Percentiles rank a stretch among this genome's conserved stretches.
phyloP scores from a whole-genome alignment of 2,329 filamentous ascomycete genomes.

The Akanthomyces uredinophilus region DNA sequence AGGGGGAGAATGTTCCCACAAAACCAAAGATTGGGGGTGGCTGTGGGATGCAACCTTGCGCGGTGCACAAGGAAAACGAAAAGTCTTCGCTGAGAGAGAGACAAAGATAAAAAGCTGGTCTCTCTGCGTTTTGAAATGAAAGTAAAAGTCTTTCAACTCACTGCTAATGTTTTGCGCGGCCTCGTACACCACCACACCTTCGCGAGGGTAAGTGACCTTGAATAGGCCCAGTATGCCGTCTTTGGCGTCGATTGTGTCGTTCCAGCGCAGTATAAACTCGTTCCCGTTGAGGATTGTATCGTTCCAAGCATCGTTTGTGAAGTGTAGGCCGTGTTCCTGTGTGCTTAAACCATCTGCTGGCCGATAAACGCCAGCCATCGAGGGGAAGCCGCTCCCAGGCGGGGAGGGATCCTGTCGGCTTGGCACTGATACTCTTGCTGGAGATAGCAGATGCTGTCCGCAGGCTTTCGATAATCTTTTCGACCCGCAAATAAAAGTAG shows the following conservation, averaged over 20 bases:
- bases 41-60: not conserved
- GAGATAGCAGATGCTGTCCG: constrained; percentile 7
- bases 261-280: constrained; percentile 27
- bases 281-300: constrained; percentile 29
- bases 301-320: constrained; percentile 31
- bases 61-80: not conserved
- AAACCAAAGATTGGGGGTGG: constrained; percentile 3
- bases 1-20: constrained; percentile 9
- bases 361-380: constrained; percentile 21
- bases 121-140: not conserved
- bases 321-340: constrained; percentile 26
- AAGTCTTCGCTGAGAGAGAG: not conserved
- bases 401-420: constrained; percentile 16
- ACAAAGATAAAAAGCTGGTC: not conserved
- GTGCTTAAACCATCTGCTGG: constrained; percentile 15
- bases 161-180: constrained; percentile 27
- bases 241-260: constrained; percentile 22
- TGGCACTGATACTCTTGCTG: constrained; percentile 9
- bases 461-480: constrained; percentile 11
- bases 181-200: constrained; percentile 27
- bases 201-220: constrained; percentile 26
- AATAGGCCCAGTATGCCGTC: constrained; percentile 26
- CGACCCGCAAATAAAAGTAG: constrained; percentile 16
- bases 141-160: constrained; percentile 17
- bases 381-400: constrained; percentile 15